Evolutionary conservation across 2,329 filamentous ascomycete genomes (phyloP).

Genomic region (Geosmithia flava): DNA sequence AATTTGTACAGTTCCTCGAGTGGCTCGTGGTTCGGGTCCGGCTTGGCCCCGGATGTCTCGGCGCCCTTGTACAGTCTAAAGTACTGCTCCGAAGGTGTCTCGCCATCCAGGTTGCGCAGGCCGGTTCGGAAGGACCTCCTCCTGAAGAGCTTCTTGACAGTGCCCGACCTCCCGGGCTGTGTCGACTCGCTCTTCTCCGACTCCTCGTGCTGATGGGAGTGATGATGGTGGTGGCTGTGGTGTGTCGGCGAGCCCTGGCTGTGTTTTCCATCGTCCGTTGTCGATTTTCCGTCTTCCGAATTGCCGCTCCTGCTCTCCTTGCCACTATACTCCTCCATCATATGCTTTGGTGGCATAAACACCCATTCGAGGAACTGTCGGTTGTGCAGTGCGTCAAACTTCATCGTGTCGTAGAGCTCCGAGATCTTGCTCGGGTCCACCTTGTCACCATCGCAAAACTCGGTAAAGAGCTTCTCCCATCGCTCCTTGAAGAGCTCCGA

Average conservation of each 20-base stretch:
- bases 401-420: conserved; percentile 98
- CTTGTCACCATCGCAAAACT: conserved; percentile 95
- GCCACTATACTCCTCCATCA: conserved; percentile 42
- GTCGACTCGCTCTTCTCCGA: no score
- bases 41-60: conserved; percentile 55
- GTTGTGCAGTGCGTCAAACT: conserved; percentile 96
- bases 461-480: conserved; percentile 96
- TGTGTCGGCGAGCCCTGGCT: not conserved
- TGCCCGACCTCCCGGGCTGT: conserved; percentile 15
- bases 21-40: conserved; percentile 75
- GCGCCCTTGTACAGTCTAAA: conserved; percentile 82
- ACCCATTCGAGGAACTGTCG: conserved; percentile 95
- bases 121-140: conserved; percentile 48
- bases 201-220: not conserved
- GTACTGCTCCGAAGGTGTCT: conserved; percentile 57
- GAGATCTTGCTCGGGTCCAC: conserved; percentile 98
- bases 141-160: conserved; percentile 38
- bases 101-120: conserved; percentile 35
- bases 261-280: not conserved
- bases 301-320: conserved; percentile 26
- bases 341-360: conserved; percentile 73
- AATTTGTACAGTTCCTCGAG: conserved; percentile 87
- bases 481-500: conserved; percentile 88
- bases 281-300: conserved; percentile 20
- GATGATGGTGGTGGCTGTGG: not conserved